Percentiles rank a stretch among this genome's conserved stretches.
Evolutionary conservation across 805 yeast genomes (phyloP).

Genomic region (Kuraishia ogatae): DNA sequence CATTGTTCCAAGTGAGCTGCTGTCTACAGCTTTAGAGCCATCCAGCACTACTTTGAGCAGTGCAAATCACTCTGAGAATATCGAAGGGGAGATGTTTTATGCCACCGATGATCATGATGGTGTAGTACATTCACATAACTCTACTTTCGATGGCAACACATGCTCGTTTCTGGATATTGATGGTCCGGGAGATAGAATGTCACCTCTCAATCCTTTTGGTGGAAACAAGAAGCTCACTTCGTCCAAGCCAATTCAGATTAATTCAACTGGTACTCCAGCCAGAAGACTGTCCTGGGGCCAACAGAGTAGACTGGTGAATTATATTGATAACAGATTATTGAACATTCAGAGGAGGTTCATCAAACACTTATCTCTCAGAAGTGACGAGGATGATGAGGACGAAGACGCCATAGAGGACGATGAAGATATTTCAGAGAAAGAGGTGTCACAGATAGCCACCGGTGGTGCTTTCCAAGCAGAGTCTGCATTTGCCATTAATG

Average conservation of each 20-base stretch:
- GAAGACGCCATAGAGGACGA: slow-evolving; percentile 9
- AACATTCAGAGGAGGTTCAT: slow-evolving; percentile 47
- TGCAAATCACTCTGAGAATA: background rate
- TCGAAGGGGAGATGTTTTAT: background rate
- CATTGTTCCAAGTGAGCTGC: background rate
- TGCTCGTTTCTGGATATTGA: slow-evolving; percentile 1
- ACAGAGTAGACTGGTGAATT: slow-evolving; percentile 45
- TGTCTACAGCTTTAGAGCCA: background rate
- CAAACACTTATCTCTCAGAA: slow-evolving; percentile 22
- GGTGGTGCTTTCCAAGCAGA: slow-evolving; percentile 5
- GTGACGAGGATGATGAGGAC: slow-evolving; percentile 16
- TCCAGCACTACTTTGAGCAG: slow-evolving; percentile 2
- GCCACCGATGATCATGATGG: background rate
- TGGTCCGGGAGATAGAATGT: background rate
- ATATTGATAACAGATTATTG: slow-evolving; percentile 46
- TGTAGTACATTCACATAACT: background rate
- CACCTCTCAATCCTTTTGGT: slow-evolving; percentile 22
- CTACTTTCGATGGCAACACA: slow-evolving; percentile 1
- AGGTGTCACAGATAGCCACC: background rate
- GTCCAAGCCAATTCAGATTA: slow-evolving; percentile 14
- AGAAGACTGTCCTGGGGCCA: slow-evolving; percentile 35
- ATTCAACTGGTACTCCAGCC: background rate
- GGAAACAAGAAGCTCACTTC: slow-evolving; percentile 13
- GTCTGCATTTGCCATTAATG: background rate
- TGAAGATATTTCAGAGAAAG: slow-evolving; percentile 1